phyloP scores from a whole-genome alignment of 2,329 filamentous ascomycete species.

The Cladosporium phlei region DNA sequence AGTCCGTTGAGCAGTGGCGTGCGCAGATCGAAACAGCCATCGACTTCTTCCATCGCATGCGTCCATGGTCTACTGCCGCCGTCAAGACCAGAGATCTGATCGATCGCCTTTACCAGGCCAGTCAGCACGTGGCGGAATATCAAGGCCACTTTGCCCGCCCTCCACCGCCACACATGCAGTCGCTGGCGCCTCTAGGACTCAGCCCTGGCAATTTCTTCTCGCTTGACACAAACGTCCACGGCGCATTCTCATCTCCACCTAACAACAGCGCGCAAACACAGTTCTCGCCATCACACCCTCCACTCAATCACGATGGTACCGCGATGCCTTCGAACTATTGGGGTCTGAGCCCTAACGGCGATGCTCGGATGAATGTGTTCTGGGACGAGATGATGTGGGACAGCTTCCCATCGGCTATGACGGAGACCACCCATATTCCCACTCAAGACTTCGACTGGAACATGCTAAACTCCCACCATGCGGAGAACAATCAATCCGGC shows the following conservation, averaged over 20 bases:
- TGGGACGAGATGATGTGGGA: constrained; percentile 25
- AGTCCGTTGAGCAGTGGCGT: constrained; percentile 38
- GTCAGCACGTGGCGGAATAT: constrained; percentile 25
- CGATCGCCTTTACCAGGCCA: constrained; percentile 38
- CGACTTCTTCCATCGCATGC: constrained; percentile 40
- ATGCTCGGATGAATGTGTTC: constrained; percentile 20
- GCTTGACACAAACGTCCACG: constrained; percentile 6
- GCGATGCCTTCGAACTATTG: constrained; percentile 14
- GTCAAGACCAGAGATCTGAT: constrained; percentile 41
- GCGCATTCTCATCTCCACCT: constrained; percentile 12
- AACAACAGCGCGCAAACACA: neutral
- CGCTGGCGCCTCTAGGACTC: constrained; percentile 13
- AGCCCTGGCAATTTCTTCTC: constrained; percentile 11
- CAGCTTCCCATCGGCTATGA: constrained; percentile 15
- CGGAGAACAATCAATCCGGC: constrained; percentile 4
- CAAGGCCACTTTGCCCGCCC: constrained; percentile 22
- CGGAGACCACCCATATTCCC: constrained; percentile 3
- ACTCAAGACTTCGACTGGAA: constrained; percentile 13
- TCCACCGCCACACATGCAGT: constrained; percentile 17
- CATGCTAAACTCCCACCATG: neutral
- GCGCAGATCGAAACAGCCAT: constrained; percentile 39
- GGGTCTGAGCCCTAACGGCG: constrained; percentile 19
- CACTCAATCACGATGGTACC: constrained; percentile 16
- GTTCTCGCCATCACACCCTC: constrained; percentile 4
- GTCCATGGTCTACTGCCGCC: constrained; percentile 42